A percentile compares a stretch with the other conserved stretches of the same genome.
phyloP scores from a whole-genome alignment of 176 grass and related monocot species.

The Luzula sylvatica region DNA sequence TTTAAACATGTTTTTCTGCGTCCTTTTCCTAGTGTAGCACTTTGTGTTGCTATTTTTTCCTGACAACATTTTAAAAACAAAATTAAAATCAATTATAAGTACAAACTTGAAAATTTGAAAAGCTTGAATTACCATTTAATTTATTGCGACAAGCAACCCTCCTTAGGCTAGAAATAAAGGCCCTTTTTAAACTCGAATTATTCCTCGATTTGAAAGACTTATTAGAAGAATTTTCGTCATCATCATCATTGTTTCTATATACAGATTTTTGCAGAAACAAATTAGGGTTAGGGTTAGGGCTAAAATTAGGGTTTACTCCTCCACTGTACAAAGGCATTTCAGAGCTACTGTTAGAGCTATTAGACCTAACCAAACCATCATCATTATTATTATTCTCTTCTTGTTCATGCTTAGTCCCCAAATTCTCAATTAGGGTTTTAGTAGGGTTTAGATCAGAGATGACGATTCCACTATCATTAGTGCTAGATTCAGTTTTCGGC shows the following conservation, averaged over 20 bases:
- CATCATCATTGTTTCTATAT: conserved; percentile 60
- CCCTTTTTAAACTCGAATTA: conserved; percentile 53
- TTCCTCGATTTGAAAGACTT: conserved; percentile 34
- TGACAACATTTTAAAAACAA: conserved; percentile 28
- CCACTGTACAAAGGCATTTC: conserved; percentile 33
- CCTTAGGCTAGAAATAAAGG: conserved; percentile 50
- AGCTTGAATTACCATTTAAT: conserved; percentile 28
- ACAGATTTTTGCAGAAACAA: conserved; percentile 26
- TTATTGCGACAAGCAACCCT: conserved; percentile 41
- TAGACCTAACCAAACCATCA: conserved; percentile 27
- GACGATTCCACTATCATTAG: conserved; percentile 23
- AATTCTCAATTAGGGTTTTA: conserved; percentile 34
- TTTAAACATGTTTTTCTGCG: conserved; percentile 37
- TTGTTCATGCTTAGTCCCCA: conserved; percentile 25
- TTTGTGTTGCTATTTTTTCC: conserved; percentile 39
- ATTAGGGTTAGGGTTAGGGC: conserved; percentile 24
- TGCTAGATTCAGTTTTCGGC: conserved; percentile 23
- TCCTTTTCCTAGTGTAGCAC: conserved; percentile 34
- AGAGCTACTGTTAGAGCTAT: conserved; percentile 60
- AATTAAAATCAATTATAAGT: conserved; percentile 24
- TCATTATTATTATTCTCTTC: conserved; percentile 15
- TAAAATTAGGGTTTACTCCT: too few relatives aligned
- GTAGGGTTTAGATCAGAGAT: conserved; percentile 20
- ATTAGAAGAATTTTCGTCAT: conserved; percentile 55
- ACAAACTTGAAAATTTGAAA: neutral